These are phyloP conservation scores for Pythium sukuiense DNA, from an alignment of 352 stramenopile species.

Conservation along the genomic window DNA sequence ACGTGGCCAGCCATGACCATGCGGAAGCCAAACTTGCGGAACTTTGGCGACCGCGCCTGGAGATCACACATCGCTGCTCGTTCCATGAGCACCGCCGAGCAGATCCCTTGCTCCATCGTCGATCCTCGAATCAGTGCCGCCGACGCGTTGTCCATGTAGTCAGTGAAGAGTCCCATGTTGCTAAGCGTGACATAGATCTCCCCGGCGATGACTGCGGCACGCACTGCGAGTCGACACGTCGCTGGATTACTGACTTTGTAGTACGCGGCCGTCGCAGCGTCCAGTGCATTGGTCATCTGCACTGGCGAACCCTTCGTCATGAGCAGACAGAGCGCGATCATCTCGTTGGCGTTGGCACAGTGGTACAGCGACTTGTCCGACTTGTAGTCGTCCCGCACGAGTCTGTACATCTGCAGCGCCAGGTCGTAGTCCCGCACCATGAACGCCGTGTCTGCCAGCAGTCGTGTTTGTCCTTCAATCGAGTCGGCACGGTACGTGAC, in stretches of 20 bases:
- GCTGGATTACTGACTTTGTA: constrained; percentile 48
- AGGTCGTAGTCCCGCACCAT: constrained; percentile 89
- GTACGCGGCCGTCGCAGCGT: constrained; percentile 65
- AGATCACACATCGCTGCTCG: constrained; percentile 77
- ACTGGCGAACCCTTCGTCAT: constrained; percentile 75
- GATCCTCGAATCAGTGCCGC: constrained; percentile 79
- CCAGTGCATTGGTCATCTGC: constrained; percentile 85
- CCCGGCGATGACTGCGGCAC: constrained; percentile 67
- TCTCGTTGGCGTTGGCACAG: constrained; percentile 83
- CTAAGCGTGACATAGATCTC: constrained; percentile 81
- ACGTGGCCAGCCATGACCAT: constrained; percentile 90
- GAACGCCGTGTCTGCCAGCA: constrained; percentile 90
- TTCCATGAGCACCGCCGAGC: constrained; percentile 81
- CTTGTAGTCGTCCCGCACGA: constrained; percentile 91
- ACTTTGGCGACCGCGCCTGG: constrained; percentile 65
- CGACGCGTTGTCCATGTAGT: constrained; percentile 88
- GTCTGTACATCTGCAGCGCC: constrained; percentile 88
- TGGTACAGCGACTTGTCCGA: constrained; percentile 87
- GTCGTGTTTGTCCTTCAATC: constrained; percentile 88
- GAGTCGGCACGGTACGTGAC: constrained; percentile 78
- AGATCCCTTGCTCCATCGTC: constrained; percentile 84
- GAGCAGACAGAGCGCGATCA: constrained; percentile 85
- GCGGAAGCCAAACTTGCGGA: constrained; percentile 87
- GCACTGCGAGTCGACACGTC: constrained; percentile 60
- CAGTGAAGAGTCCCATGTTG: constrained; percentile 73